phyloP scores from a whole-genome alignment of 805 yeast species.

The Wickerhamiella occidentalis region DNA sequence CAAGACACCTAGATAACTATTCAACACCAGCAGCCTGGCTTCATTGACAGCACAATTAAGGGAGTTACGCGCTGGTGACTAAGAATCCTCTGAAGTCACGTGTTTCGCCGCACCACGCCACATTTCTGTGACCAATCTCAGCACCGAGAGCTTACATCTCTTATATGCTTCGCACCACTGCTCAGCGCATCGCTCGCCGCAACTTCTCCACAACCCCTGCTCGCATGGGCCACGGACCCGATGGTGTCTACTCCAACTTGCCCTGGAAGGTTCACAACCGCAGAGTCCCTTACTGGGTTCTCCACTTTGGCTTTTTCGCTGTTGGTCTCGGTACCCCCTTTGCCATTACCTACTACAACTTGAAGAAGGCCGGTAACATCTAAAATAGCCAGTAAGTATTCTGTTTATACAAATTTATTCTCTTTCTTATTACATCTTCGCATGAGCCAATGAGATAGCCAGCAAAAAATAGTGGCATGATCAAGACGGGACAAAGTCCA shows the following conservation, averaged over 20 bases:
- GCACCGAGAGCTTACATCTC: neutral
- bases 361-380: slow-evolving; percentile 67
- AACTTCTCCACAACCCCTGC: slow-evolving; percentile 20
- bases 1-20: no score
- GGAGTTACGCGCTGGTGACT: no score
- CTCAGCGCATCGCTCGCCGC: slow-evolving; percentile 15
- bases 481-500: no score
- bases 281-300: slow-evolving; percentile 73
- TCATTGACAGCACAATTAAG: no score
- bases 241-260: slow-evolving; percentile 80
- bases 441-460: neutral
- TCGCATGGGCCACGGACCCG: slow-evolving; percentile 41
- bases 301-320: slow-evolving; percentile 65
- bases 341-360: slow-evolving; percentile 64
- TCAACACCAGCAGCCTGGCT: no score
- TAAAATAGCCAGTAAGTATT: slow-evolving; percentile 12
- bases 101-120: slow-evolving; percentile 4
- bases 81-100: neutral
- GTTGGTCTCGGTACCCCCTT: slow-evolving; percentile 67
- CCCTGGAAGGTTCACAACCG: slow-evolving; percentile 93
- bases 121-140: slow-evolving; percentile 9
- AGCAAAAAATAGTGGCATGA: no score
- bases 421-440: neutral
- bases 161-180: slow-evolving; percentile 12
- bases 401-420: neutral